Evolutionary conservation across 306 rosid species (phyloP), one percentile per base, ranked within the genome.

Genomic region (Pyrus communis): DNA sequence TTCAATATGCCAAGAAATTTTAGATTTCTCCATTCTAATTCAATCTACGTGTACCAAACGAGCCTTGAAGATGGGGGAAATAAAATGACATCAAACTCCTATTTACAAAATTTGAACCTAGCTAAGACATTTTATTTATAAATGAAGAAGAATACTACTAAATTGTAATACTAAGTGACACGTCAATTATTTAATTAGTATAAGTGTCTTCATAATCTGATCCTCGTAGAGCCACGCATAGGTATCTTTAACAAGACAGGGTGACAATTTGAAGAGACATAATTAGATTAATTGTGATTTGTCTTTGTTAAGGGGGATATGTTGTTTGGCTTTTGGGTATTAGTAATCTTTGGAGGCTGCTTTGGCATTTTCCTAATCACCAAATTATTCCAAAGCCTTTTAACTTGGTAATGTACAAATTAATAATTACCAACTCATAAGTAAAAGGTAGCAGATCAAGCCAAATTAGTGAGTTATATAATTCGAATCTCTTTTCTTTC

Each of bases 291-390:
- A 43, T 45, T 12, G 54, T 30, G 61, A 49, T 38, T 54, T 22
- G 18, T 45, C 57, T 80, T 68, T 7, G 59, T 54, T 19, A 54
- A 19, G 23, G 23, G 59, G 59, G 11, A 54, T 21, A 12, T 58
- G 63, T 3, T 40, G 31, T 60, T 75, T 18, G 61, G 70, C 46
- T 74, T 66, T 42, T 33, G 19, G 38, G 55, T 55, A 23, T 46
- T 23, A 69, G 59, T 80, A 69, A 49, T 80, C 22, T 60, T 68
- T 73, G 62, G 71, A 21, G 73, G 72, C 72, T 55, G 67, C 65
- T 78, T 78, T 78, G 69, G 51, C 66, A 23, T 22, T 85, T 85
- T 69, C 63, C 18, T 17, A 58, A 38, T 78, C 25, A 61, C 46
- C 46, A 79, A 82, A 82, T 76, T 27, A 75, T 62, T 67, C 55